Evolutionary conservation across 1,284 basidiomycete genomes (phyloP), one percentile per base, ranked within the genome.

Genomic region (Malassezia yamatoensis): DNA sequence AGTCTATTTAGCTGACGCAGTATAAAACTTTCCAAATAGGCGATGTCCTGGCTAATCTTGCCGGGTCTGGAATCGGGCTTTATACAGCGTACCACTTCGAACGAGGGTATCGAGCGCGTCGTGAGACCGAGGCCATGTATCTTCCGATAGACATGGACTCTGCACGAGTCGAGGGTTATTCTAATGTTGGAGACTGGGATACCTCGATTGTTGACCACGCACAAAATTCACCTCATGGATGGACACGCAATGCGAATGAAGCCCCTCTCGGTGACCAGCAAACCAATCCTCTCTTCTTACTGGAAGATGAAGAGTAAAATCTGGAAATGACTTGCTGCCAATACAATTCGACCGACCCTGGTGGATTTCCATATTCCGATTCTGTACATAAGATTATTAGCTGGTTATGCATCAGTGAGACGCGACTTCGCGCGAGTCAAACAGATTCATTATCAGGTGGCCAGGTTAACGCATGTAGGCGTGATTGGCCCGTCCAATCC

Each of bases 41-140:
- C 46, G 86, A 90, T 75, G 77, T 91, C 45, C 74, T 85, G 54
- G 88, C 88, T 11, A 91, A 91, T 69, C 74, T 90, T n/a, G 72
- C 85, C 16, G 88, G 88, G 8, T 85, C 85, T 0, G 77, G 81
- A 0, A 72, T 87, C 4, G 89, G 88, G 2, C 76, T 91, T 11
- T 83, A 81, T 64, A 54, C 61, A 38, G 55, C 60, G 4, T 66
- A 64, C 39, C 60, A 69, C 29, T 6, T 60, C 9, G 71, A 72
- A 42, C 57, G 58, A 18, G 43, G 59, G 34, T 66, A 66, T 43
- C 50, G 68, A 10, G 55, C 52, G 1, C 42, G 58, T 6, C 51
- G 63, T 10, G 71, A 70, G 44, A 37, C 68, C 34, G 65, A 63
- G 32, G 13, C 64, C 21, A 46, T 72, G 7, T 72, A 73, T 46